Conservation (phyloP, 2,329 filamentous ascomycete species). For the Hypoxylon sp. region DNA sequence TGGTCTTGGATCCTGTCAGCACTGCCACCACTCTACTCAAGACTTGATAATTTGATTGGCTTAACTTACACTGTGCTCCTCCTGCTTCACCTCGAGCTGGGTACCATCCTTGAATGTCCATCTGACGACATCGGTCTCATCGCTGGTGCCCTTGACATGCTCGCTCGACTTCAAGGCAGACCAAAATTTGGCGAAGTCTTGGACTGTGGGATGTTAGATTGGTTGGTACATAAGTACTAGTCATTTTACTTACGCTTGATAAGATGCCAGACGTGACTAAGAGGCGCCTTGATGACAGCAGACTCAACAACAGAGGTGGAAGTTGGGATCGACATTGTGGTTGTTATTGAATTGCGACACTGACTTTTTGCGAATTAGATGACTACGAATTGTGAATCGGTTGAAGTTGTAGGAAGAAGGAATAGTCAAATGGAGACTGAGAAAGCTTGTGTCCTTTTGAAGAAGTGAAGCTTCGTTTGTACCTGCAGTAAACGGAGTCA, state of each 20-base stretch:
- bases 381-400: neutral
- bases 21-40: neutral
- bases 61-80: slow-evolving; percentile 76
- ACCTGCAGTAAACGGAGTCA: slow-evolving; percentile 46
- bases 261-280: slow-evolving; percentile 78
- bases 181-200: slow-evolving; percentile 78
- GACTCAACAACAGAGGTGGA: slow-evolving; percentile 76
- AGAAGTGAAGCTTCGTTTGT: slow-evolving; percentile 36
- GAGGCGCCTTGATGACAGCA: slow-evolving; percentile 76
- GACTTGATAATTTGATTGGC: too few relatives aligned
- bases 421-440: neutral
- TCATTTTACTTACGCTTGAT: slow-evolving; percentile 69
- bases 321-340: slow-evolving; percentile 71
- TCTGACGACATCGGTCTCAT: slow-evolving; percentile 77
- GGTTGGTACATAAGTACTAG: neutral
- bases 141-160: slow-evolving; percentile 72
- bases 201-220: slow-evolving; percentile 57
- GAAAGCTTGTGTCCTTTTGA: slow-evolving; percentile 10
- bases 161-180: slow-evolving; percentile 72
- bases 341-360: slow-evolving; percentile 35
- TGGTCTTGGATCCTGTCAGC: slow-evolving; percentile 61
- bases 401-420: neutral
- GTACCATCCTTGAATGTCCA: slow-evolving; percentile 81
- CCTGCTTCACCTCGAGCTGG: slow-evolving; percentile 79
- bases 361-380: neutral